phyloP scores from a whole-genome alignment of 495 filamentous ascomycete genomes.

The Aspergillus biplanus region DNA sequence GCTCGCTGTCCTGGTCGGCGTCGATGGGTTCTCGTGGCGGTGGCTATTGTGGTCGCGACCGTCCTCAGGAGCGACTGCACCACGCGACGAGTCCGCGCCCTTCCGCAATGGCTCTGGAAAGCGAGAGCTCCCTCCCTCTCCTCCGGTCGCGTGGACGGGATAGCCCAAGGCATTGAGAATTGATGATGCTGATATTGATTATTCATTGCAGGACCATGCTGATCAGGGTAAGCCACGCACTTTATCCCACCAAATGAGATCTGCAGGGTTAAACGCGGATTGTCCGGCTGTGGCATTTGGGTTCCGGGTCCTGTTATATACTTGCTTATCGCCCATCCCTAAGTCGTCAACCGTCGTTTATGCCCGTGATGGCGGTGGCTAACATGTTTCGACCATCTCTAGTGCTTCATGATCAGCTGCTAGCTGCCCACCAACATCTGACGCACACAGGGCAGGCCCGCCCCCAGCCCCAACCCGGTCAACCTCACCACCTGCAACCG shows the following conservation, averaged over 20 bases:
- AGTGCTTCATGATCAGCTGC: constrained; percentile 60
- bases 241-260: neutral
- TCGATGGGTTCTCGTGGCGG: constrained; percentile 3
- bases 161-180: neutral
- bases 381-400: constrained; percentile 23
- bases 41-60: constrained; percentile 16
- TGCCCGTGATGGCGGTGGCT: constrained; percentile 12
- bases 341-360: neutral
- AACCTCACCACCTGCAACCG: constrained; percentile 47
- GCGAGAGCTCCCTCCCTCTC: neutral
- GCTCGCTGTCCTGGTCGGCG: constrained; percentile 10
- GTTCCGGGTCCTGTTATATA: neutral
- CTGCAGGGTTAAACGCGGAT: constrained; percentile 1
- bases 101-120: neutral
- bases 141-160: constrained; percentile 19
- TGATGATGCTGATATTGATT: constrained; percentile 20
- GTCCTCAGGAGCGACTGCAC: neutral
- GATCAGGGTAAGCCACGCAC: constrained; percentile 52
- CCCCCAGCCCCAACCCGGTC: constrained; percentile 37
- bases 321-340: neutral
- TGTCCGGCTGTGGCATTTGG: neutral
- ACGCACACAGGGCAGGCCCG: constrained; percentile 44
- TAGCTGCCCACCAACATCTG: constrained; percentile 52
- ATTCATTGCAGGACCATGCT: constrained; percentile 47
- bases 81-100: constrained; percentile 15